phyloP scores from a whole-genome alignment of 148 eudicot species.

The Mesembryanthemum crystallinum region DNA sequence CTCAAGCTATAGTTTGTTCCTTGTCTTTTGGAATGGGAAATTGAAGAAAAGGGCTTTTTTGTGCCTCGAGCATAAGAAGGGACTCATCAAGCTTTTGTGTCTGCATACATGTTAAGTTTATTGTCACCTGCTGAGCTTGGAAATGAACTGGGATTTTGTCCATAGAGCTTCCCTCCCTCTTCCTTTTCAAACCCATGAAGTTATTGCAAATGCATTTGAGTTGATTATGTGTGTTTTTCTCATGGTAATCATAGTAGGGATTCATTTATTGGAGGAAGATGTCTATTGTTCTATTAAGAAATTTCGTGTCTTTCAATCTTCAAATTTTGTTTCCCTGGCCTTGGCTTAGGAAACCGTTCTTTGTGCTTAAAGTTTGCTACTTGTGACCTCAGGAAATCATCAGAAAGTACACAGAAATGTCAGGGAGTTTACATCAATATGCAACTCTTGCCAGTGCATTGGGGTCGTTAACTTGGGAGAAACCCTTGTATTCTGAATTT shows the following conservation, averaged over 20 bases:
- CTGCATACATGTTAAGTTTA: no score
- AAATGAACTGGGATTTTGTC: no score
- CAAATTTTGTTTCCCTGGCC: background rate
- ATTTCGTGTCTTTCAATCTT: background rate
- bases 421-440: conserved; percentile 54
- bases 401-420: conserved; percentile 62
- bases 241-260: background rate
- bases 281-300: background rate
- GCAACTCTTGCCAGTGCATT: conserved; percentile 83
- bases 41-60: no score
- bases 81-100: no score
- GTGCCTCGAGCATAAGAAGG: no score
- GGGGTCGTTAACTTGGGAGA: conserved; percentile 86
- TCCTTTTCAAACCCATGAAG: no score
- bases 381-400: conserved; percentile 60
- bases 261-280: background rate
- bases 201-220: no score
- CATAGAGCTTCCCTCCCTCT: no score
- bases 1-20: no score
- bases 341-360: background rate
- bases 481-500: conserved; percentile 68
- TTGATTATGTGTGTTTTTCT: background rate
- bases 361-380: conserved; percentile 8
- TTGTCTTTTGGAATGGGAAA: no score
- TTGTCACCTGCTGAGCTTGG: no score